phyloP scores from a whole-genome alignment of 768 basidiomycete species.

The Lactifluus pinguis region DNA sequence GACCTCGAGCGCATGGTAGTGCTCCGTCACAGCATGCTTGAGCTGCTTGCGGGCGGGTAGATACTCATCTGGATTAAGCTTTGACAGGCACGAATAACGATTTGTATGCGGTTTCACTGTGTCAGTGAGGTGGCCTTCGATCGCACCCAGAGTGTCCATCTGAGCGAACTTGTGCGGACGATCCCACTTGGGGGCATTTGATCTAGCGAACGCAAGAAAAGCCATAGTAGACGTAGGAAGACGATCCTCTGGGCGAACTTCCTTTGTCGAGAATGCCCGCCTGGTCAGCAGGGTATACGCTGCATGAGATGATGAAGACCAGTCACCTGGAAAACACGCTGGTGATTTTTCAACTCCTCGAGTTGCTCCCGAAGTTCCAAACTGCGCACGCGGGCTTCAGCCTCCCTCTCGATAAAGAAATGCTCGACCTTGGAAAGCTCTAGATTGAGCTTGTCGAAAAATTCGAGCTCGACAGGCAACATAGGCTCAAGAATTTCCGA shows the following conservation, averaged over 20 bases:
- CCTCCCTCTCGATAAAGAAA: constrained; percentile 71
- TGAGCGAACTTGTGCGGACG: background rate
- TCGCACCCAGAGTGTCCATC: background rate
- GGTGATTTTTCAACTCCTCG: constrained; percentile 13
- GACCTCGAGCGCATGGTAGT: constrained; percentile 75
- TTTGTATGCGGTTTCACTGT: background rate
- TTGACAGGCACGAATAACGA: background rate
- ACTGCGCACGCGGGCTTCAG: constrained; percentile 44
- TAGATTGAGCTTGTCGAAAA: constrained; percentile 67
- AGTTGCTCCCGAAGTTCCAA: constrained; percentile 20
- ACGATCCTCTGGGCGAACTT: constrained; percentile 1
- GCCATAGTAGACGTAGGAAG: background rate
- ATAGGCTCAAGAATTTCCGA: constrained; percentile 43
- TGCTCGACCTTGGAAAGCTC: constrained; percentile 79
- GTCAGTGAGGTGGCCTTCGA: background rate
- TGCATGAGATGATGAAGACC: background rate
- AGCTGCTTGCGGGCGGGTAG: constrained; percentile 76
- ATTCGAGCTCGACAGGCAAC: constrained; percentile 51
- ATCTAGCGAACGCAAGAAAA: background rate
- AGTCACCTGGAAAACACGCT: constrained; percentile 9
- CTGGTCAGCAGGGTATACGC: background rate
- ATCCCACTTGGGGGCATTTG: background rate
- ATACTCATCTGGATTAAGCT: constrained; percentile 66
- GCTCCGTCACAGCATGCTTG: constrained; percentile 74
- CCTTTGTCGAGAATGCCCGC: background rate